These are phyloP conservation scores for Aspergillus brasiliensis DNA, from an alignment of 2,329 filamentous ascomycete species.

Conservation along the genomic window DNA sequence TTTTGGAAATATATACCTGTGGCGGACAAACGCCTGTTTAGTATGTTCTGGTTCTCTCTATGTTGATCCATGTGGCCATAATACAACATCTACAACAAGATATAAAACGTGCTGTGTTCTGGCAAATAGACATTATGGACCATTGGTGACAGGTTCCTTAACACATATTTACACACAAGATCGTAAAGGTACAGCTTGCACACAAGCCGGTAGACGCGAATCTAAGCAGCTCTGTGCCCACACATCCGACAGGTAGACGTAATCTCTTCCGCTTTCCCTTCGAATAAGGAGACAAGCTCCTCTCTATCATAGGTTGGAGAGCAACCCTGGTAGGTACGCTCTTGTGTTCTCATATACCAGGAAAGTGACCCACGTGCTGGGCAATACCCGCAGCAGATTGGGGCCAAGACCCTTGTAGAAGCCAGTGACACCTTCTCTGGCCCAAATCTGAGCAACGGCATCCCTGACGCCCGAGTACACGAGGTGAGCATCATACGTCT, in stretches of 20 bases:
- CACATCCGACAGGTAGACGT: not conserved
- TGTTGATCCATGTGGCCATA: not conserved
- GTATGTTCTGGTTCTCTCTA: not conserved
- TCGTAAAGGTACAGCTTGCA: too few relatives aligned
- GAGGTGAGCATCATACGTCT: conserved; percentile 80
- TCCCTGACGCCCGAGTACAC: conserved; percentile 73
- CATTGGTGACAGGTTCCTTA: not conserved
- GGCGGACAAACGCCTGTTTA: not conserved
- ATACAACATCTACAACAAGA: not conserved
- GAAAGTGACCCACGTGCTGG: conserved; percentile 95
- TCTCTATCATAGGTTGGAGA: not conserved
- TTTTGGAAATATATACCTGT: not conserved
- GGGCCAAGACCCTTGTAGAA: conserved; percentile 92
- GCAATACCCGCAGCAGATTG: conserved; percentile 86
- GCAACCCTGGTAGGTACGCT: conserved; percentile 62
- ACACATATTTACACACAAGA: not conserved
- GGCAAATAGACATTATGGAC: not conserved
- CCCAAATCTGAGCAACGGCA: conserved; percentile 73
- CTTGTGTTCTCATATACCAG: conserved; percentile 95
- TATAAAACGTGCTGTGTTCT: not conserved
- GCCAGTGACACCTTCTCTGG: conserved; percentile 74
- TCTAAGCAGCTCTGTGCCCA: too few relatives aligned
- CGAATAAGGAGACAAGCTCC: not conserved
- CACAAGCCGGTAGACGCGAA: too few relatives aligned
- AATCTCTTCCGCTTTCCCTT: not conserved